Conservation (phyloP, 441 rosid species). For the Brassica hybrid region DNA sequence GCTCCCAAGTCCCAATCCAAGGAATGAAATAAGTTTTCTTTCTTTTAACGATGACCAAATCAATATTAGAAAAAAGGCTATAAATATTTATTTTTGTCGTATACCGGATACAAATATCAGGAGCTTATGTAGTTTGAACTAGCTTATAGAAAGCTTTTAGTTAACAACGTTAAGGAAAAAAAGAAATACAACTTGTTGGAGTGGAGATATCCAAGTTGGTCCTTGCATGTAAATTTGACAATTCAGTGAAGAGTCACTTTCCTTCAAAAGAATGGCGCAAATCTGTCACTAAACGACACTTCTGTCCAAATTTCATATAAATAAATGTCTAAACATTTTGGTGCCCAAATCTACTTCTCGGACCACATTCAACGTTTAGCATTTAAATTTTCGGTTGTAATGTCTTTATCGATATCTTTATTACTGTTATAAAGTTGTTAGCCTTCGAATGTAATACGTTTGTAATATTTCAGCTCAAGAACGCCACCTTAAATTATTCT, state of each 20-base stretch:
- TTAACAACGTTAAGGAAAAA: too few relatives aligned
- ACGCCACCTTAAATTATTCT: too few relatives aligned
- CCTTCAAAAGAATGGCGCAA: conserved; percentile 11
- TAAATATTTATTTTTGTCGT: too few relatives aligned
- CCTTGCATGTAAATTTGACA: conserved; percentile 24
- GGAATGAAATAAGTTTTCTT: too few relatives aligned
- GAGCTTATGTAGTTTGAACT: too few relatives aligned
- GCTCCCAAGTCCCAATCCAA: too few relatives aligned
- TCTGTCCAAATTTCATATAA: conserved; percentile 5
- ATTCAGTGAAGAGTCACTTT: conserved; percentile 25
- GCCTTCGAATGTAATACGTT: not conserved
- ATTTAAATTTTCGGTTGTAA: not conserved
- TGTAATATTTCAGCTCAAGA: too few relatives aligned
- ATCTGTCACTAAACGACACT: conserved; percentile 9
- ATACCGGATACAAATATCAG: too few relatives aligned
- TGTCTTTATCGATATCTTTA: conserved; percentile 27
- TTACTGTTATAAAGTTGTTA: conserved; percentile 21
- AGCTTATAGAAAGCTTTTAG: too few relatives aligned
- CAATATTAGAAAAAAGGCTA: too few relatives aligned
- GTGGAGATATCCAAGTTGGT: conserved; percentile 13
- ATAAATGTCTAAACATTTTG: not conserved
- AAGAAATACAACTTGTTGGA: not conserved
- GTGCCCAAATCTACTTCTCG: not conserved
- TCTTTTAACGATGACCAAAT: too few relatives aligned
- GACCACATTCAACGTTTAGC: conserved; percentile 30